phyloP scores from a whole-genome alignment of 108 stramenopile species.

The Ochromonas danica region DNA sequence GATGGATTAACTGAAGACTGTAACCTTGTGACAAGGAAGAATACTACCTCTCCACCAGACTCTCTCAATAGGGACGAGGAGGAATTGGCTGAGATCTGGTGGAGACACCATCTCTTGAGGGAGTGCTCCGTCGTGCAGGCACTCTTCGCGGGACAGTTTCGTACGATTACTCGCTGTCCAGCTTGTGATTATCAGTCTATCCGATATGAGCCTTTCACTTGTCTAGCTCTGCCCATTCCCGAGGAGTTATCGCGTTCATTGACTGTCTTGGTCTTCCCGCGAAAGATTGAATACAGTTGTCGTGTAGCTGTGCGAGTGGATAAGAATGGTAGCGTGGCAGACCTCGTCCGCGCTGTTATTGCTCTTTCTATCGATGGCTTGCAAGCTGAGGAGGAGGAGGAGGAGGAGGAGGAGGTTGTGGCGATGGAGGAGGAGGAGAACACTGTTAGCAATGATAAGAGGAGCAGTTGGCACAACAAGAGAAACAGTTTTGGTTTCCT shows the following conservation, averaged over 20 bases:
- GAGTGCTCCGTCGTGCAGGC: slow-evolving; percentile 47
- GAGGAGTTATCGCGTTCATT: slow-evolving; percentile 38
- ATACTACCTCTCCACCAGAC: slow-evolving; percentile 50
- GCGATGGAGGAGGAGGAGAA: too few relatives aligned
- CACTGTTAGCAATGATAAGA: too few relatives aligned
- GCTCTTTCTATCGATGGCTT: too few relatives aligned
- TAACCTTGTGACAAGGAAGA: slow-evolving; percentile 47
- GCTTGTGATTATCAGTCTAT: slow-evolving; percentile 42
- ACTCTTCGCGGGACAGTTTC: slow-evolving; percentile 53
- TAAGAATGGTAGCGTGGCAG: background rate
- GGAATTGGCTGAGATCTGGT: slow-evolving; percentile 53
- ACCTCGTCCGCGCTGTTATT: background rate
- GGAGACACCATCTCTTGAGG: slow-evolving; percentile 45
- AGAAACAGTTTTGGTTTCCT: too few relatives aligned
- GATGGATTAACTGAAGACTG: slow-evolving; percentile 50
- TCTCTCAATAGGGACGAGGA: slow-evolving; percentile 39
- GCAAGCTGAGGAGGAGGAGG: too few relatives aligned
- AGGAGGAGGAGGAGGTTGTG: too few relatives aligned
- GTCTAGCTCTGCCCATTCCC: slow-evolving; percentile 39
- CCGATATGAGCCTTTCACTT: slow-evolving; percentile 52
- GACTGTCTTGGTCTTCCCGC: slow-evolving; percentile 34
- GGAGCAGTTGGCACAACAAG: too few relatives aligned
- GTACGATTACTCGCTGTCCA: slow-evolving; percentile 38
- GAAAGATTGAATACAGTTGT: background rate
- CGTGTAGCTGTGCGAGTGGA: background rate